Conservation (phyloP, 139 green algal genomes). For the Parachlorella kessleri region DNA sequence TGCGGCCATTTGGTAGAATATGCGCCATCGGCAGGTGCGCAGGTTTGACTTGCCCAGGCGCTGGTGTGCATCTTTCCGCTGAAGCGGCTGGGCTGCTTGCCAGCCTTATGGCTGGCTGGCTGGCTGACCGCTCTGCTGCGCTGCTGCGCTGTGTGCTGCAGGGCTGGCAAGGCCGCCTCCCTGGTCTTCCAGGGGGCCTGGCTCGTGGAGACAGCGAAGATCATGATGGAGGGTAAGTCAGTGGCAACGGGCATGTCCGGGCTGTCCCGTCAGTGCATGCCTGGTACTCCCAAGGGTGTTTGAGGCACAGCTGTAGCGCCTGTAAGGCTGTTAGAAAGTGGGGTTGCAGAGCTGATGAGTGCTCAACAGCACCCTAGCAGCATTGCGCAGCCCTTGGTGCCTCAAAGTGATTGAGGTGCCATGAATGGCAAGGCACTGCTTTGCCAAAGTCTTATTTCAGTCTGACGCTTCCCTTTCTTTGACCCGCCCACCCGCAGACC, state of each 20-base stretch:
- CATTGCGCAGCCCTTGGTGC: background rate
- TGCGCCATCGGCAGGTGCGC: too few relatives aligned
- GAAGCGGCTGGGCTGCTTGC: too few relatives aligned
- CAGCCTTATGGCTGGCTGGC: too few relatives aligned
- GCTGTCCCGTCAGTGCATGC: background rate
- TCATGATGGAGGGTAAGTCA: conserved; percentile 25
- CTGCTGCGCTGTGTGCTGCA: too few relatives aligned
- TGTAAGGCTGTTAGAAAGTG: background rate
- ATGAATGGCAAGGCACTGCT: background rate
- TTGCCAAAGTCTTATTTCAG: background rate
- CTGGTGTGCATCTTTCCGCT: too few relatives aligned
- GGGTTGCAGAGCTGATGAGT: background rate
- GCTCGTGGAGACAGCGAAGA: conserved; percentile 33
- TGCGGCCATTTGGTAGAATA: too few relatives aligned
- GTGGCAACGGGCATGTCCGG: background rate
- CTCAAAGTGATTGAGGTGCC: background rate
- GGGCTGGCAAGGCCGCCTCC: conserved; percentile 4
- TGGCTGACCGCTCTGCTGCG: too few relatives aligned
- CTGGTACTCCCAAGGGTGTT: background rate
- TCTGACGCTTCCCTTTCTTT: background rate
- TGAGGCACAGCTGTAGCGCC: background rate
- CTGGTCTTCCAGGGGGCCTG: conserved; percentile 40
- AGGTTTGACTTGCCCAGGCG: too few relatives aligned
- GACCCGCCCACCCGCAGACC: background rate
- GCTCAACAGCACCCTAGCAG: background rate